Evolutionary conservation across 176 grass and related monocot species (phyloP).

Genomic region (Avena sativa): DNA sequence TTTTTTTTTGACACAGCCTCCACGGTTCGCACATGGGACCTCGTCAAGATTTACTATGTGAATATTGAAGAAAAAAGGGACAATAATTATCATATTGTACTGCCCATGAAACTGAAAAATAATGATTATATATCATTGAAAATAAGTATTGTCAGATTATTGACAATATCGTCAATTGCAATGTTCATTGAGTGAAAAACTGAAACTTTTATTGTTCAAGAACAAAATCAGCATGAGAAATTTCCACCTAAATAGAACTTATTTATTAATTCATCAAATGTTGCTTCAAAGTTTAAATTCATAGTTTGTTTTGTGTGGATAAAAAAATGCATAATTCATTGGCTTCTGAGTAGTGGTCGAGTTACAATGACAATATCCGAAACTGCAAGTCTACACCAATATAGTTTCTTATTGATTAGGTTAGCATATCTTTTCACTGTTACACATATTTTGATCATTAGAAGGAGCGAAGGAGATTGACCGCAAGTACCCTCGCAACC

Average conservation of each 20-base stretch:
- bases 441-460: too few relatives aligned
- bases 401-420: conserved; percentile 49
- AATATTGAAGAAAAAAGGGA: neutral
- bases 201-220: too few relatives aligned
- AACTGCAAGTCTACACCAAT: conserved; percentile 48
- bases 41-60: neutral
- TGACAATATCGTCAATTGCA: too few relatives aligned
- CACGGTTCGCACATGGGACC: neutral
- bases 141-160: neutral
- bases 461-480: too few relatives aligned
- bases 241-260: neutral
- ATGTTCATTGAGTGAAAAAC: too few relatives aligned
- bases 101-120: neutral
- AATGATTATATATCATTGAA: neutral
- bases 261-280: neutral
- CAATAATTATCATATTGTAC: neutral
- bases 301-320: too few relatives aligned
- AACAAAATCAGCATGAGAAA: neutral
- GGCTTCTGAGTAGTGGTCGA: conserved; percentile 40
- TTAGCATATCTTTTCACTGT: conserved; percentile 46
- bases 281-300: neutral
- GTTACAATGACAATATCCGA: conserved; percentile 51
- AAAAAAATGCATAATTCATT: conserved; percentile 3
- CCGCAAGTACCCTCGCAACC: too few relatives aligned
- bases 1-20: too few relatives aligned